Evolutionary conservation across 2,329 filamentous ascomycete genomes (phyloP).

Genomic region (Diaporthe helianthi): DNA sequence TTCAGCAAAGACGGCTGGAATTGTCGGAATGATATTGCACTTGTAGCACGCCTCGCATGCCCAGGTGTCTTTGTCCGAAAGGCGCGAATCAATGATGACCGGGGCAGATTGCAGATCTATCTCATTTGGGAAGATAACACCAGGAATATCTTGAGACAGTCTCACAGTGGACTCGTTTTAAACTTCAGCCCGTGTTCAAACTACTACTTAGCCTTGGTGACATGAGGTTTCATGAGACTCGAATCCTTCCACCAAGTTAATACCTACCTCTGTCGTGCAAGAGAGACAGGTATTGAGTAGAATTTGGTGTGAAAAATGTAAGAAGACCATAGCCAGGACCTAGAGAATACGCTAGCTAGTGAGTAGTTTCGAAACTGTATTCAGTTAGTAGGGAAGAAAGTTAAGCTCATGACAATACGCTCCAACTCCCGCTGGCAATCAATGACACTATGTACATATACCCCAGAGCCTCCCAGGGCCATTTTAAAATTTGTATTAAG

Average conservation of each 20-base stretch:
- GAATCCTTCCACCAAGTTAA: neutral
- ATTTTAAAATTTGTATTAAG: neutral
- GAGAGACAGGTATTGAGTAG: neutral
- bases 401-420: too few relatives aligned
- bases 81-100: conserved; percentile 38
- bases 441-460: too few relatives aligned
- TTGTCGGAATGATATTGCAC: conserved; percentile 48
- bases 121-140: neutral
- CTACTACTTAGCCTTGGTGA: neutral
- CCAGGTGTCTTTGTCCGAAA: conserved; percentile 37
- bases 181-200: neutral
- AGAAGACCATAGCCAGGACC: neutral
- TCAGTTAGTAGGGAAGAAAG: neutral
- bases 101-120: conserved; percentile 31
- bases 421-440: too few relatives aligned
- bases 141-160: neutral
- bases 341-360: neutral
- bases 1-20: conserved; percentile 46
- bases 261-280: neutral
- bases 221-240: neutral
- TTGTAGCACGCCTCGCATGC: conserved; percentile 40
- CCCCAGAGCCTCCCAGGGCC: neutral
- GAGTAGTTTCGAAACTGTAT: neutral
- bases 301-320: neutral
- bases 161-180: neutral